Evolutionary conservation across 2,329 filamentous ascomycete species (phyloP).

Genomic region (Diaporthe sp.): DNA sequence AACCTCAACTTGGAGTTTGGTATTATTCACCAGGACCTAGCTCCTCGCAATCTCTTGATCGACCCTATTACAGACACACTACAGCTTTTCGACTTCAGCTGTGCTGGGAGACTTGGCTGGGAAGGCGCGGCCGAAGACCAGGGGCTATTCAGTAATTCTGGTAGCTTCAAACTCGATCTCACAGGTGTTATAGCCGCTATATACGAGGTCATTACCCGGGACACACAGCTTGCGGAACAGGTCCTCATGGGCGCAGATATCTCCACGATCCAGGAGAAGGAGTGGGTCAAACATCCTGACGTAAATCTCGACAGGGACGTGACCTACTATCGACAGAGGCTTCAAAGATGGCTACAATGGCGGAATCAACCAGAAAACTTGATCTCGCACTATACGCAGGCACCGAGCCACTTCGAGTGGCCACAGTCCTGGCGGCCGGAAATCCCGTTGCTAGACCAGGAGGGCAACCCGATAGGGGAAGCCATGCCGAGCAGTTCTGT

Average conservation of each 20-base stretch:
- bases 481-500: too few relatives aligned
- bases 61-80: conserved; percentile 46
- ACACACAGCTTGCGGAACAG: conserved; percentile 38
- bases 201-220: conserved; percentile 48
- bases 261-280: conserved; percentile 27
- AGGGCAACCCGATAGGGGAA: too few relatives aligned
- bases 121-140: background rate
- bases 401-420: background rate
- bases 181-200: conserved; percentile 47
- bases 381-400: conserved; percentile 15
- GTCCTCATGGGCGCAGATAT: conserved; percentile 40
- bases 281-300: conserved; percentile 3
- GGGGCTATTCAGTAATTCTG: background rate
- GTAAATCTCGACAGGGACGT: background rate
- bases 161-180: conserved; percentile 43
- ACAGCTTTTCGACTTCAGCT: conserved; percentile 51
- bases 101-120: background rate
- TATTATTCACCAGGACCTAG: conserved; percentile 51
- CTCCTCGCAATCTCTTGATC: conserved; percentile 49
- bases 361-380: conserved; percentile 42
- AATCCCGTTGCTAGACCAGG: background rate
- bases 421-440: conserved; percentile 8
- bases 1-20: conserved; percentile 50
- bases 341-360: conserved; percentile 44
- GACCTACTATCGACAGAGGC: background rate